Percentiles rank a stretch among this genome's conserved stretches.
Evolutionary conservation across 148 eudicot genomes (phyloP).

Genomic region (Cornus kousa): DNA sequence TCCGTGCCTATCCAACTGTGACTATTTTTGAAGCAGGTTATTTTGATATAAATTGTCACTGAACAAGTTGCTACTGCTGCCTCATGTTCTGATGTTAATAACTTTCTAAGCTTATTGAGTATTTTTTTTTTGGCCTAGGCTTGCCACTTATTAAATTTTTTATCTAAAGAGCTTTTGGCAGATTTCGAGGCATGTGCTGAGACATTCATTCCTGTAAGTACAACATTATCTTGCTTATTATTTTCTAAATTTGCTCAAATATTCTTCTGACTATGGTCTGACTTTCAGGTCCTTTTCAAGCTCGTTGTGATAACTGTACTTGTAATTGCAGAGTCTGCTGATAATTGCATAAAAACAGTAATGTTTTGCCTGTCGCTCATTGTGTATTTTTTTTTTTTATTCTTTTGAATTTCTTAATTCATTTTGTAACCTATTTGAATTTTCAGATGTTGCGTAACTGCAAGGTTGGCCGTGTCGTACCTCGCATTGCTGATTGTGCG

Average conservation of each 20-base stretch:
- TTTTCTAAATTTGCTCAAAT: constrained; percentile 11
- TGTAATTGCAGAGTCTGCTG: constrained; percentile 97
- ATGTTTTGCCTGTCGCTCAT: background rate
- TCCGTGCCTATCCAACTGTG: no score
- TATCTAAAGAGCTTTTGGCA: constrained; percentile 95
- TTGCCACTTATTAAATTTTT: constrained; percentile 75
- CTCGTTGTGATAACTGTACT: constrained; percentile 99
- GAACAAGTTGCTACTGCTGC: no score
- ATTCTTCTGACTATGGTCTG: constrained; percentile 35
- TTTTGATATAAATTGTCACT: no score
- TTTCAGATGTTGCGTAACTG: constrained; percentile 96
- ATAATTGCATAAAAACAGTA: constrained; percentile 99
- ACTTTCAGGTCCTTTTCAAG: constrained; percentile 81
- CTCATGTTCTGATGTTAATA: no score
- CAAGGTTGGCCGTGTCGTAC: constrained; percentile 88
- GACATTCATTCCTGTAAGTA: constrained; percentile 83
- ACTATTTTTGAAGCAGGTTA: no score
- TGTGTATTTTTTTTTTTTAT: background rate
- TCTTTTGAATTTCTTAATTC: constrained; percentile 2
- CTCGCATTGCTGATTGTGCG: constrained; percentile 87
- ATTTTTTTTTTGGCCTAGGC: constrained; percentile 43
- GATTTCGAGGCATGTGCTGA: constrained; percentile 97
- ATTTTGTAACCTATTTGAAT: constrained; percentile 15
- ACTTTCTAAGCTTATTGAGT: background rate
- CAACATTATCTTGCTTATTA: background rate